These are phyloP conservation scores for Annona squamosa DNA, from an alignment of 164 flowering plant species.

Conservation along the genomic window DNA sequence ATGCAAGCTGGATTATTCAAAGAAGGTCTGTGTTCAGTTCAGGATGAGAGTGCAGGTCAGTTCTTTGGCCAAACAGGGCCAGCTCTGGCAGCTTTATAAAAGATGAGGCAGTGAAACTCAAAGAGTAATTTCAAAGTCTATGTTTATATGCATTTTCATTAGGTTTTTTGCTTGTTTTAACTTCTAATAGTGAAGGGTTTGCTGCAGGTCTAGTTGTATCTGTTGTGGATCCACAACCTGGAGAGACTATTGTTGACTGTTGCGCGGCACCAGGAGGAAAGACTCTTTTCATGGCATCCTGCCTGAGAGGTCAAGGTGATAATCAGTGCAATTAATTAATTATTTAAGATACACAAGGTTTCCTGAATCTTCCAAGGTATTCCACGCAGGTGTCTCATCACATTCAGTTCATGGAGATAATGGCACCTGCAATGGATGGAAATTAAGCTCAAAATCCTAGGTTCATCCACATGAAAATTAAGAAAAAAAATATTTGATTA, in stretches of 20 bases:
- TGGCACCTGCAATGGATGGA: background rate
- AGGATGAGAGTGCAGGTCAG: constrained; percentile 95
- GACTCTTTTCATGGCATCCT: constrained; percentile 86
- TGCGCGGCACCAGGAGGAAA: constrained; percentile 99
- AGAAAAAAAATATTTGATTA: too few relatives aligned
- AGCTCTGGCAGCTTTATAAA: background rate
- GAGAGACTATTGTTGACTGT: constrained; percentile 71
- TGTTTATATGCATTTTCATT: too few relatives aligned
- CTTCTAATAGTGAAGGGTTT: background rate
- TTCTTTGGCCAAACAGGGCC: background rate
- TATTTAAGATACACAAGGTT: background rate
- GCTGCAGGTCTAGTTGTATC: constrained; percentile 71
- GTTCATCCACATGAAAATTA: background rate
- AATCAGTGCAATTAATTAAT: background rate
- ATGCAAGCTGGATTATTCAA: constrained; percentile 75
- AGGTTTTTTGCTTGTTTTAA: too few relatives aligned
- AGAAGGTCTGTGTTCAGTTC: constrained; percentile 81
- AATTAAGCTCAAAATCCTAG: background rate
- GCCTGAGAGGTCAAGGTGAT: constrained; percentile 59
- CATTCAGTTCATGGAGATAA: background rate
- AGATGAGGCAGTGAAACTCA: too few relatives aligned
- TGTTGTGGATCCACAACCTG: constrained; percentile 78
- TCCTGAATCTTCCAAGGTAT: background rate
- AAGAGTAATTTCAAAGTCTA: too few relatives aligned
- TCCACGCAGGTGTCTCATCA: background rate